Evolutionary conservation across 495 filamentous ascomycete genomes (phyloP), one percentile per base, ranked within the genome.

Genomic region (Tuber melanosporum): DNA sequence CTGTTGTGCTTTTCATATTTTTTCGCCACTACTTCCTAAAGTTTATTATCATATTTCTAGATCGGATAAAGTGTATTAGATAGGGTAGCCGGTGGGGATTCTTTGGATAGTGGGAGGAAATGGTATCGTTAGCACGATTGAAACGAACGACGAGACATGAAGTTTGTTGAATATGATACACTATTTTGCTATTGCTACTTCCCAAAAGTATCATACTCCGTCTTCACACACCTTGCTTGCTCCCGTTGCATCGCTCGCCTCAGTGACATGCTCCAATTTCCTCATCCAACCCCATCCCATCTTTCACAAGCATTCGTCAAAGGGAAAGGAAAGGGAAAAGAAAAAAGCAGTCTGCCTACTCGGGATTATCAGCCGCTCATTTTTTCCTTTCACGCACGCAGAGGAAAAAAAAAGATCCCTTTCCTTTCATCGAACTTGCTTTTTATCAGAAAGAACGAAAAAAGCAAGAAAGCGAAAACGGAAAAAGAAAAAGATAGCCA

Each of bases 11-110:
- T 49, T 49, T 49, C 20, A 14, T 22, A 20, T 49, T 49, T 22
- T 22, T 22, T 49, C 19, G 5, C 19, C 52, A 57, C 52, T 26
- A 52, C 52, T 57, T 26, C 52, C 52, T 57, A 57, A 57, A 57
- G 22, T 57, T 57, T 57, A 57, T 57, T 57, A 57, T 26, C 22
- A 57, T 57, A 57, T 57, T 26, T 57, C 52, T 57, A 57, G 52
- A 57, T 57, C 22, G 52, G 52, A 57, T 57, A 57, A 57, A 57
- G 52, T 57, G n/a, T 57, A 57, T 57, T 57, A 57, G 52, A 57
- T 57, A 26, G 8, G 52, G 22, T 57, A 57, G 52, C 52, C 9
- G 52, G 52, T 57, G 52, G 49, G 49, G 52, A 26, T n/a, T 22
- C 9, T 57, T 14, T 26, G 52, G 3, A 26, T 26, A 22, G 47